Evolutionary conservation across 176 grass and related monocot species (phyloP).

Genomic region (Neostapfia colusana): DNA sequence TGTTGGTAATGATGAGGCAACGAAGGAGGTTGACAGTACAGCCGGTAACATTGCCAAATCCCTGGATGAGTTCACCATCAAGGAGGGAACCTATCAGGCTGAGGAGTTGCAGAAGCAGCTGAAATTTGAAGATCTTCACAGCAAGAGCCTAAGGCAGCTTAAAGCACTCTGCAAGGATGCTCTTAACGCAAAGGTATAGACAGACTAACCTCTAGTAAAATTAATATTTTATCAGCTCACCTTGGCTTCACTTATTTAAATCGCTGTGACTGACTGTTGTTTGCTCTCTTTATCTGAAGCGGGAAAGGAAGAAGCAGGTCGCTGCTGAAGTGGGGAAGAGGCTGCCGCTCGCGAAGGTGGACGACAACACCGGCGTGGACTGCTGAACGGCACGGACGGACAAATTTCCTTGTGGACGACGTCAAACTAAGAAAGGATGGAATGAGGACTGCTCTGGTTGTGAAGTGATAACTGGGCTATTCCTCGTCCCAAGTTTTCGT

Average conservation of each 20-base stretch:
- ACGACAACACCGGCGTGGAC: slow-evolving; percentile 31
- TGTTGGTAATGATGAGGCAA: neutral
- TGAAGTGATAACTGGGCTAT: slow-evolving; percentile 47
- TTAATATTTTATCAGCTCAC: neutral
- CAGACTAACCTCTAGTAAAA: neutral
- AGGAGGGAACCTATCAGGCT: neutral
- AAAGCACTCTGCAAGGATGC: slow-evolving; percentile 36
- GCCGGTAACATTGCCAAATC: slow-evolving; percentile 7
- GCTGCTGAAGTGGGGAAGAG: slow-evolving; percentile 31
- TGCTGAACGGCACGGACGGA: neutral
- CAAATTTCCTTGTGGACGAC: neutral
- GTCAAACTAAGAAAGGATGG: neutral
- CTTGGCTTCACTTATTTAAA: neutral
- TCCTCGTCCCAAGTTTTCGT: slow-evolving; percentile 34
- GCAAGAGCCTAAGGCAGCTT: slow-evolving; percentile 69
- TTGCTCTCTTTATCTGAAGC: neutral
- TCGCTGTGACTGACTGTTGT: neutral
- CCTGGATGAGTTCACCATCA: slow-evolving; percentile 20
- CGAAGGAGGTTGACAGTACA: neutral
- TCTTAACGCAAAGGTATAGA: slow-evolving; percentile 46
- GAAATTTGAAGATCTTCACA: neutral
- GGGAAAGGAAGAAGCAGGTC: slow-evolving; percentile 14
- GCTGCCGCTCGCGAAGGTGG: slow-evolving; percentile 41
- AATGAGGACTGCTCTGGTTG: slow-evolving; percentile 34
- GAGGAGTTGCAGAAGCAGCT: neutral